Base-by-base conservation (phyloP, 2,329 filamentous ascomycete genomes). In the Hypomyces perniciosus region DNA sequence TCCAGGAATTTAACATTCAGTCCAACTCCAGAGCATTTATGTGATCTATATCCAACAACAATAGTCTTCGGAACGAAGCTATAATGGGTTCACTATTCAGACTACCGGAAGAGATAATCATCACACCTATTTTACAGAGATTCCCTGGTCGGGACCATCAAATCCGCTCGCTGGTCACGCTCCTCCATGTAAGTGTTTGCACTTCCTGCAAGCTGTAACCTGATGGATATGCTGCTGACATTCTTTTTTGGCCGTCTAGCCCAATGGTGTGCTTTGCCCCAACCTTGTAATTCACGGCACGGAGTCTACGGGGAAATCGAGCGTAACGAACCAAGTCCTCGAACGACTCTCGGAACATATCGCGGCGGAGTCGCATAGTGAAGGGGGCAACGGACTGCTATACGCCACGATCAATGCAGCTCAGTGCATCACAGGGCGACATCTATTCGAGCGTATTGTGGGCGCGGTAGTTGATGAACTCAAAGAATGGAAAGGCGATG, bases 261-360 rank as follows among this genome's bases (percentile, higher is more conserved):
- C 83, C 26, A 68, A 72, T 43, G 76, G 84, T n/a, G 84, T 88
- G 30, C 84, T 81, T 51, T 87, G 86, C 51, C 75, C 82, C 8
- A 87, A 88, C 54, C 67, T 96, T 8, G 83, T 96, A 26, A 68
- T 95, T 44, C 84, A 97, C 66, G 93, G 93, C 46, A 81, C 90
- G 30, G 84, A 91, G 61, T 86, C 90, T 2, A 95, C 91, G 0
- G 92, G 90, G 38, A 97, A 97, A 71, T 88, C 83, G 31, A 80
- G 81, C 44, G 78, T 96, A 46, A 75, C 85, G 4, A 74, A 76
- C 51, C 75, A 77, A 3, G 77, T 71, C 26, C 61, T 71, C 35
- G 51, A 52, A 27, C 46, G 54, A 7, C 51, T 71, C 8, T 57
- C 57, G 28, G 47, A 58, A 31, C 52, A 55, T 37, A 43, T 54